phyloP scores from a whole-genome alignment of 345 rosid genomes.

The Eucalyptus regnans region DNA sequence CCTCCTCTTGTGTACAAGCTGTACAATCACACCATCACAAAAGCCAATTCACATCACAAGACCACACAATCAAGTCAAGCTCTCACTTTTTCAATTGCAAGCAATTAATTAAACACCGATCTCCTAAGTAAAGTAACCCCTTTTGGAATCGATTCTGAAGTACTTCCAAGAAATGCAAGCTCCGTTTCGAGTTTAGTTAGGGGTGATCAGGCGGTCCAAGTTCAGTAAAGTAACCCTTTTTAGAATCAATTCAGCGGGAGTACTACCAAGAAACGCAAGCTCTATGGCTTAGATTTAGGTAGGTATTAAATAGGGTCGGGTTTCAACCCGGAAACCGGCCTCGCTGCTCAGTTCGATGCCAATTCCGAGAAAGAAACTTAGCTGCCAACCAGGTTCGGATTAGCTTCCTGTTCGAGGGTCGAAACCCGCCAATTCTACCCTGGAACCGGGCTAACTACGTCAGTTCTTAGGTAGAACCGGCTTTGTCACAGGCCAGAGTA shows the following conservation, averaged over 20 bases:
- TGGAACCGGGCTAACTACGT: background rate
- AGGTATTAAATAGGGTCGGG: background rate
- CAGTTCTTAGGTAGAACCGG: background rate
- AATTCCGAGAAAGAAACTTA: background rate
- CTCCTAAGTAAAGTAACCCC: background rate
- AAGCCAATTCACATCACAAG: background rate
- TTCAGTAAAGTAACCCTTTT: background rate
- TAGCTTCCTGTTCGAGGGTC: background rate
- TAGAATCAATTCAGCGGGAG: background rate
- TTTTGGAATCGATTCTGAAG: background rate
- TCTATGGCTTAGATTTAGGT: background rate
- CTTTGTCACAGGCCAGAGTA: background rate
- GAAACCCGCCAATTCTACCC: background rate
- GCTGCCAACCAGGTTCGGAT: background rate
- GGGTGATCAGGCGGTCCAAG: background rate
- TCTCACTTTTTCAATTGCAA: background rate
- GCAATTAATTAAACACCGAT: background rate
- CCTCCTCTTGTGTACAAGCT: conserved; percentile 98
- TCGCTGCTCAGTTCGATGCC: background rate
- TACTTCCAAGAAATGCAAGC: background rate
- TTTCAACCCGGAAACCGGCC: background rate
- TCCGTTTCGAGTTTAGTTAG: background rate
- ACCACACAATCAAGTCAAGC: background rate
- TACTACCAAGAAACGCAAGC: background rate
- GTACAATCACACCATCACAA: background rate